Base-by-base conservation (phyloP, 495 filamentous ascomycete genomes). In the Cercophora scortea region DNA sequence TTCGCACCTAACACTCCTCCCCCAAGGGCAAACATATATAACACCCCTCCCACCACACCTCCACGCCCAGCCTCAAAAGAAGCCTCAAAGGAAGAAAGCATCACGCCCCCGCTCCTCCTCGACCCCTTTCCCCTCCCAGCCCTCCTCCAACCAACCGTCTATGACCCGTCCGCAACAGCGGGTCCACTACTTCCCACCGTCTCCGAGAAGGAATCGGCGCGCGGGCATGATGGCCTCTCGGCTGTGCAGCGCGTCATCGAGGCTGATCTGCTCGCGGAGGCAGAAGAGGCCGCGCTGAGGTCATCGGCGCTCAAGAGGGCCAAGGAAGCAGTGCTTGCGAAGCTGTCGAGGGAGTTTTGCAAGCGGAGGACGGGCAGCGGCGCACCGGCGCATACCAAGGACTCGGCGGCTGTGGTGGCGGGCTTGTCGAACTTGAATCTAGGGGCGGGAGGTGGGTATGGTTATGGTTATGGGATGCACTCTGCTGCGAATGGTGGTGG, bases 21-120 rank as follows among this genome's bases (percentile, higher is more conserved):
- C 5, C 25, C 25, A 25, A 25, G 25, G 25, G 2, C 25, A 5
- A 25, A 25, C 25, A 2, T 2, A 25, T 25, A 25, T 5, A 25
- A 25, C 25, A 25, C 25, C 25, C 25, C 25, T 25, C 25, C 25
- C 25, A 25, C 2, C 25, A 25, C 25, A 2, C 25, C 25, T 25
- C 25, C 25, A 25, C 25, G 25, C 25, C 25, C 25, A 25, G 5
- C 25, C 25, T 25, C 25, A 25, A 25, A 25, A 25, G 40, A 60
- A 25, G 5, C 25, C 25, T 25, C 25, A 25, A 25, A 25, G 5
- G 40, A 60, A 42, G 53, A 57, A 35, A 53, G 60, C 41, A 78
- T 79, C 60, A 75, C 73, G 1, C 64, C 68, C 7, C 77, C 77
- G 8, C 74, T 79, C 48, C 74, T 79, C 50, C 68, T 73, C n/a